A percentile compares a stretch with the other conserved stretches of the same genome.
These are phyloP conservation scores for Sclerotinia subarctica DNA, from an alignment of 2,329 filamentous ascomycete genomes.

Conservation along the genomic window DNA sequence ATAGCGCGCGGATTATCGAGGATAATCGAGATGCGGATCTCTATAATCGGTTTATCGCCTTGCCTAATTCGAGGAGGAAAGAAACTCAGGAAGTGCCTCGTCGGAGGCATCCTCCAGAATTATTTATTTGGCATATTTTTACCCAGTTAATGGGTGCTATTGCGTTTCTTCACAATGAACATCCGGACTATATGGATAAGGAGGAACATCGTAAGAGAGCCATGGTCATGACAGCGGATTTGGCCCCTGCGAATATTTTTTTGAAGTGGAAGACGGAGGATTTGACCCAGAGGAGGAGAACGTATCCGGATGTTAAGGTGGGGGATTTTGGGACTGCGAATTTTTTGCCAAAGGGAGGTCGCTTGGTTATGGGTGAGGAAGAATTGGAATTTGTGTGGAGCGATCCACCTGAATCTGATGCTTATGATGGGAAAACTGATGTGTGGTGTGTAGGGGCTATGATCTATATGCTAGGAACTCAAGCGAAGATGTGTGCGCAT, in stretches of 20 bases:
- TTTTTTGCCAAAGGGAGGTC: background rate
- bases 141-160: background rate
- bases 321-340: background rate
- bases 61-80: no score
- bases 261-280: background rate
- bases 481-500: background rate
- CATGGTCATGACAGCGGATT: background rate
- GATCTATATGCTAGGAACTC: background rate
- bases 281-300: background rate
- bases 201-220: background rate
- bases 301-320: constrained; percentile 7
- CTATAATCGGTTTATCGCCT: no score
- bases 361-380: background rate
- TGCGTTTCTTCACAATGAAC: constrained; percentile 11
- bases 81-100: background rate
- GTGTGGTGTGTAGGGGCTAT: background rate
- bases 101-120: background rate
- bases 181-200: background rate
- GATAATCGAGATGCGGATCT: no score
- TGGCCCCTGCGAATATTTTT: background rate
- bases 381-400: background rate
- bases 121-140: constrained; percentile 12
- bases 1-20: no score
- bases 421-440: background rate
- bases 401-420: background rate